Evolutionary conservation across 495 filamentous ascomycete species (phyloP).

Genomic region (Aspergillus sparsus): DNA sequence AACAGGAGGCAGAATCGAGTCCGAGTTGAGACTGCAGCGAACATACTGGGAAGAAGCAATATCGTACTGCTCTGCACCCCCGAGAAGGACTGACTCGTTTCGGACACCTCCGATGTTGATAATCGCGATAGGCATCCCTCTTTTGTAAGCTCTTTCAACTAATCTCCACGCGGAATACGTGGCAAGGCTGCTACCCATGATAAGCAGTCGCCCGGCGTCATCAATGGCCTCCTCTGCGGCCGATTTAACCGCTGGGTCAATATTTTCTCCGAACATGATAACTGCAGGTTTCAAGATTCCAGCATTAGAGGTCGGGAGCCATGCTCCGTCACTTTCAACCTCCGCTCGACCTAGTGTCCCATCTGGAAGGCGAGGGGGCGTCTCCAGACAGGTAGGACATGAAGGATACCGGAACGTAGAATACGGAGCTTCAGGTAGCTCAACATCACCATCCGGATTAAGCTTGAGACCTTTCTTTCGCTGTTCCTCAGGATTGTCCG

Average conservation of each 20-base stretch:
- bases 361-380: conserved; percentile 61
- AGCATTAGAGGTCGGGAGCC: conserved; percentile 64
- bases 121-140: conserved; percentile 81
- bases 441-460: conserved; percentile 94
- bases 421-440: conserved; percentile 85
- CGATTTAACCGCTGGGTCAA: conserved; percentile 62
- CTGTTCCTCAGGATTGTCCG: conserved; percentile 72
- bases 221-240: conserved; percentile 83
- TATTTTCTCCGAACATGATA: conserved; percentile 94
- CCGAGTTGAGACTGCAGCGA: conserved; percentile 42
- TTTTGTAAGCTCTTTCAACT: conserved; percentile 76
- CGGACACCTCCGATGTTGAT: conserved; percentile 82
- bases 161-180: conserved; percentile 95
- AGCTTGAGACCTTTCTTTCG: conserved; percentile 69
- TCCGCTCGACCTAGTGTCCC: conserved; percentile 60
- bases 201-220: conserved; percentile 67
- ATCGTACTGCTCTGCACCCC: conserved; percentile 33
- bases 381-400: conserved; percentile 75
- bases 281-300: conserved; percentile 90
- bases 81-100: conserved; percentile 72
- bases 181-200: conserved; percentile 86
- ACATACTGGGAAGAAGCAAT: conserved; percentile 27
- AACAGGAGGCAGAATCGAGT: conserved; percentile 41
- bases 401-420: conserved; percentile 88
- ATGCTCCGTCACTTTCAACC: conserved; percentile 81